These are phyloP conservation scores for Truncatella angustata DNA, from an alignment of 2,329 filamentous ascomycete species.

Conservation along the genomic window DNA sequence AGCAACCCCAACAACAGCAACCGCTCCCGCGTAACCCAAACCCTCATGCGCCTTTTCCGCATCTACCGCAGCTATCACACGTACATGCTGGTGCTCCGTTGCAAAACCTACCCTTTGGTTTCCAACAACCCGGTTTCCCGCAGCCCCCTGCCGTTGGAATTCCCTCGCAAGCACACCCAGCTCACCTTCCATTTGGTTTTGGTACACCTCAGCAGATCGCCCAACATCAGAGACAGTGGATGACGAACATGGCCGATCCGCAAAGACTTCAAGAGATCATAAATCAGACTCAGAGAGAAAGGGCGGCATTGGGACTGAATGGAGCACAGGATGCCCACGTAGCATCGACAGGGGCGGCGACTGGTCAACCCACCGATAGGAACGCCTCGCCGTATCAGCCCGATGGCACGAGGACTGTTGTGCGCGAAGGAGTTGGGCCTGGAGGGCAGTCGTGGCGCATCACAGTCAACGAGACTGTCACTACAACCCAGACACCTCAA, in stretches of 20 bases:
- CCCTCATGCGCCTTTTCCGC: conserved; percentile 9
- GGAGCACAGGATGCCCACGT: conserved; percentile 34
- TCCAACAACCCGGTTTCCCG: conserved; percentile 19
- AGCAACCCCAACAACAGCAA: conserved; percentile 13
- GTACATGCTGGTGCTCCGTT: conserved; percentile 14
- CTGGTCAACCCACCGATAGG: conserved; percentile 23
- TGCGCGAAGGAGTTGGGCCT: conserved; percentile 47
- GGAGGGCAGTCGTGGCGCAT: conserved; percentile 53
- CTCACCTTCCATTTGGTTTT: conserved; percentile 14
- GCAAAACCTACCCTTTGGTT: conserved; percentile 19
- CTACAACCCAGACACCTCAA: conserved; percentile 17
- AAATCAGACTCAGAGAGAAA: conserved; percentile 41
- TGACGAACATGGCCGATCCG: conserved; percentile 36
- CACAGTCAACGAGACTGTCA: conserved; percentile 44
- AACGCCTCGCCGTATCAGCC: conserved; percentile 30
- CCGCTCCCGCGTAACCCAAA: not conserved
- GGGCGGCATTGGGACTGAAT: conserved; percentile 38
- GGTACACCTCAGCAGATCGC: conserved; percentile 12
- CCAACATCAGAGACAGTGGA: conserved; percentile 17
- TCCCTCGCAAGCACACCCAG: conserved; percentile 7
- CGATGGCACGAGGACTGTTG: conserved; percentile 39
- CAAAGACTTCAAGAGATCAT: conserved; percentile 34
- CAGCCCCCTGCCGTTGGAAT: not conserved
- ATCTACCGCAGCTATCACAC: conserved; percentile 12
- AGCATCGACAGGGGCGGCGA: conserved; percentile 22